phyloP scores from a whole-genome alignment of 163 green algal species.

The Prototheca cutis region DNA sequence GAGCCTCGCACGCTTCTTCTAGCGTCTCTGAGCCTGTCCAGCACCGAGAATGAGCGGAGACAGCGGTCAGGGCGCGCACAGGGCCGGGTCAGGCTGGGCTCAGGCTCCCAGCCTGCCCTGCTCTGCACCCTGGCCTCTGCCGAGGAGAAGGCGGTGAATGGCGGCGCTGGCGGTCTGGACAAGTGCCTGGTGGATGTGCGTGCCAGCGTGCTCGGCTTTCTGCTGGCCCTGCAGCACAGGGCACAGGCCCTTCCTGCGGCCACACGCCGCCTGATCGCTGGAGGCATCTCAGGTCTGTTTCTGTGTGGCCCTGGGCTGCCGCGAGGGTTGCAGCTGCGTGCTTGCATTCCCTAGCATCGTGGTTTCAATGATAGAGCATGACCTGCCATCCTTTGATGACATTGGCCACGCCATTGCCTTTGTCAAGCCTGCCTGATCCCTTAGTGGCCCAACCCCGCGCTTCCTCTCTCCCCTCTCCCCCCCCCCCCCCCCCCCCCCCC shows the following conservation, averaged over 20 bases:
- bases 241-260: not conserved
- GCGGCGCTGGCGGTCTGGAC: not conserved
- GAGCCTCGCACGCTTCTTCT: not conserved
- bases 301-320: not conserved
- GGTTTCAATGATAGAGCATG: not conserved
- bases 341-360: not conserved
- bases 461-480: not conserved
- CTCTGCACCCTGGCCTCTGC: not conserved
- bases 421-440: not conserved
- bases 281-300: slow-evolving; percentile 1
- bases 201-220: not conserved
- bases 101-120: not conserved
- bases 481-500: not conserved
- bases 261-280: not conserved
- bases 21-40: not conserved
- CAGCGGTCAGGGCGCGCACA: not conserved
- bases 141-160: not conserved
- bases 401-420: not conserved
- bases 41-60: not conserved
- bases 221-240: not conserved
- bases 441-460: not conserved
- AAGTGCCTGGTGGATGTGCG: not conserved
- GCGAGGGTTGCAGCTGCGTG: not conserved
- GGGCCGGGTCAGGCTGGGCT: not conserved
- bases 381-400: not conserved